These are phyloP conservation scores for Populus euphratica DNA, from an alignment of 345 rosid species.

Conservation along the genomic window DNA sequence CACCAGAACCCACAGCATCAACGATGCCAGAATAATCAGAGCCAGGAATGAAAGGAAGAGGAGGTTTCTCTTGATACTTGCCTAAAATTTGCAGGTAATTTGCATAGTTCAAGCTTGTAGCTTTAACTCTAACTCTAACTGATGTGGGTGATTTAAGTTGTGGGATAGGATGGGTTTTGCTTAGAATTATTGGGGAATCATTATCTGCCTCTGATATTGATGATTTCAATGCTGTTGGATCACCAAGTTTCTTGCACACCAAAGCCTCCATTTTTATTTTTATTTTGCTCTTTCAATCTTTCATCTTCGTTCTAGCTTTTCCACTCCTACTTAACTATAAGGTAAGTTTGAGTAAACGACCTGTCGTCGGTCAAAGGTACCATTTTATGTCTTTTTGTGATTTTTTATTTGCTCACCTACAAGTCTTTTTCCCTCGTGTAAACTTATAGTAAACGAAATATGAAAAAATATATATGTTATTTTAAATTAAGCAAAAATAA, in stretches of 20 bases:
- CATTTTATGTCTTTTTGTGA: too few species aligned
- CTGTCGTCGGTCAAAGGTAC: too few species aligned
- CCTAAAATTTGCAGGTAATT: constrained; percentile 89
- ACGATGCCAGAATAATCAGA: constrained; percentile 85
- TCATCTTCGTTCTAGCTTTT: not conserved
- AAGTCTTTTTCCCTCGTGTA: too few species aligned
- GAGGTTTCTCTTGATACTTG: constrained; percentile 78
- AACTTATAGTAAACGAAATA: too few species aligned
- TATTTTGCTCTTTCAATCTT: too few species aligned
- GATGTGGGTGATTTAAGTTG: constrained; percentile 48
- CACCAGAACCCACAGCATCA: constrained; percentile 57
- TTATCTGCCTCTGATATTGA: constrained; percentile 11
- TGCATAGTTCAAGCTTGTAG: constrained; percentile 94
- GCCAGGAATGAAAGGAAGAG: constrained; percentile 86
- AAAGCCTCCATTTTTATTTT: constrained; percentile 64
- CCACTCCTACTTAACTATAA: too few species aligned
- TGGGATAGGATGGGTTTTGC: constrained; percentile 53
- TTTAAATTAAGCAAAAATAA: too few species aligned
- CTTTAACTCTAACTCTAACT: constrained; percentile 72
- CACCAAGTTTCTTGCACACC: constrained; percentile 69
- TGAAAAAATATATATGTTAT: too few species aligned
- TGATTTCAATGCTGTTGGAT: constrained; percentile 42
- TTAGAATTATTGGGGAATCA: constrained; percentile 44
- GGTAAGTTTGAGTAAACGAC: too few species aligned
- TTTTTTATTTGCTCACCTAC: too few species aligned